Conservation (phyloP, 345 rosid species). For the Bruguiera parviflora region DNA sequence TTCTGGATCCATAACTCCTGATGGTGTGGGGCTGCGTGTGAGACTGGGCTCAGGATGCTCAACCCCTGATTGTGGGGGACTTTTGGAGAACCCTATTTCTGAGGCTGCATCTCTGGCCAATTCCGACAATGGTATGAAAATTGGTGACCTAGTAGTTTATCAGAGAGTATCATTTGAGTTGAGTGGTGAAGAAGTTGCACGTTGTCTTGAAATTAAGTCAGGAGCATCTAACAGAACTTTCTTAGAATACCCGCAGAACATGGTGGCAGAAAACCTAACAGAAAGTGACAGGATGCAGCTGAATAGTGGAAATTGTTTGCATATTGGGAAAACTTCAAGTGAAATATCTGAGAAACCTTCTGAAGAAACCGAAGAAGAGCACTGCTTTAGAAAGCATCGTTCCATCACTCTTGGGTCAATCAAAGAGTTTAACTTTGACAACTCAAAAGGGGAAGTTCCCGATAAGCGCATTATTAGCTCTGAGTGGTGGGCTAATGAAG, state of each 20-base stretch:
- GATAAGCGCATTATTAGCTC: slow-evolving; percentile 47
- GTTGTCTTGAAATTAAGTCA: slow-evolving; percentile 67
- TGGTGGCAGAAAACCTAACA: slow-evolving; percentile 14
- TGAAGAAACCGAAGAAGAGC: slow-evolving; percentile 47
- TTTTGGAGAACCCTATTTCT: slow-evolving; percentile 39
- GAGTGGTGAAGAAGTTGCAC: slow-evolving; percentile 93
- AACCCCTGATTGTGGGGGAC: slow-evolving; percentile 64
- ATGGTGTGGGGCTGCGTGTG: slow-evolving; percentile 52
- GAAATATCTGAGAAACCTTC: slow-evolving; percentile 33
- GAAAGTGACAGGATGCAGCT: slow-evolving; percentile 16
- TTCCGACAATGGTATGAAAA: slow-evolving; percentile 43
- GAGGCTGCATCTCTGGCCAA: slow-evolving; percentile 50
- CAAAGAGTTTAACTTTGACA: slow-evolving; percentile 88
- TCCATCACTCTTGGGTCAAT: slow-evolving; percentile 66
- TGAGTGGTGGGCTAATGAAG: slow-evolving; percentile 88
- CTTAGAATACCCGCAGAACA: slow-evolving; percentile 32
- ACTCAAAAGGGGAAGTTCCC: slow-evolving; percentile 44
- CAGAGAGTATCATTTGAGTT: slow-evolving; percentile 92
- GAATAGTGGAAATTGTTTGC: slow-evolving; percentile 21
- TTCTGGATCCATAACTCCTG: slow-evolving; percentile 77
- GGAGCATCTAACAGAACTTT: slow-evolving; percentile 33
- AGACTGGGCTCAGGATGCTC: slow-evolving; percentile 68
- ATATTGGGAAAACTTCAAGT: slow-evolving; percentile 24
- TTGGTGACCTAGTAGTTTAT: slow-evolving; percentile 34
- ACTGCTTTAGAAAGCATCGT: slow-evolving; percentile 44